phyloP scores from a whole-genome alignment of 257 asterid species.

The Orobanche coerulescens region DNA sequence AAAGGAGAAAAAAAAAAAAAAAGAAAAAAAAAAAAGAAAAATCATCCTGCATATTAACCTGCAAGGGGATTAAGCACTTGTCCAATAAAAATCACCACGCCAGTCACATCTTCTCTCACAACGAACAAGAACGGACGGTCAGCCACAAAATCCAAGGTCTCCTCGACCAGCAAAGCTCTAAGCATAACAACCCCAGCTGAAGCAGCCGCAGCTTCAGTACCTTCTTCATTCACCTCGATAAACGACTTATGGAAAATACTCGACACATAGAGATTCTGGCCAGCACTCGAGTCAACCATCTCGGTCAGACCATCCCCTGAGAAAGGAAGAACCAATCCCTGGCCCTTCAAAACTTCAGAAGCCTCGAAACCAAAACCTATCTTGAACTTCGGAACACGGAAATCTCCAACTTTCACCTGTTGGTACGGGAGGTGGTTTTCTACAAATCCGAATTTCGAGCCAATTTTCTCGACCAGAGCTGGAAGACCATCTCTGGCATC shows the following conservation, averaged over 20 bases:
- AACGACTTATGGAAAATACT: conserved; percentile 41
- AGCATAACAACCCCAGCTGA: conserved; percentile 22
- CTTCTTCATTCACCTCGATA: conserved; percentile 55
- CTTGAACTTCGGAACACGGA: conserved; percentile 45
- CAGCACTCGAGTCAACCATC: conserved; percentile 32
- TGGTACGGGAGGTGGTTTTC: conserved; percentile 33
- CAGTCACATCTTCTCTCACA: conserved; percentile 37
- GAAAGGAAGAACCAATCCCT: conserved; percentile 32
- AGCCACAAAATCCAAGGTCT: conserved; percentile 36
- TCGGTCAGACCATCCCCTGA: conserved; percentile 29
- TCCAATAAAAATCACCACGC: conserved; percentile 38
- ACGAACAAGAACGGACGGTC: conserved; percentile 43
- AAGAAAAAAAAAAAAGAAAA: neutral
- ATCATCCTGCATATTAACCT: neutral
- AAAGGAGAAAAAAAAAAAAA: too few species aligned
- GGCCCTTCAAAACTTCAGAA: conserved; percentile 29
- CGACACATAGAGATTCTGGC: conserved; percentile 27
- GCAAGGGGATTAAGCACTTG: conserved; percentile 33
- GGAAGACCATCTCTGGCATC: conserved; percentile 35
- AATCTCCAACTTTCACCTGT: conserved; percentile 24
- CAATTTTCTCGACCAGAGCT: conserved; percentile 25
- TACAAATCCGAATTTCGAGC: conserved; percentile 28
- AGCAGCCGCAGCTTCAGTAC: conserved; percentile 54
- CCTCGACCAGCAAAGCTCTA: neutral
- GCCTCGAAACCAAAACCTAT: conserved; percentile 33